Conservation (phyloP, 306 rosid genomes). For the Begonia masoniana region DNA sequence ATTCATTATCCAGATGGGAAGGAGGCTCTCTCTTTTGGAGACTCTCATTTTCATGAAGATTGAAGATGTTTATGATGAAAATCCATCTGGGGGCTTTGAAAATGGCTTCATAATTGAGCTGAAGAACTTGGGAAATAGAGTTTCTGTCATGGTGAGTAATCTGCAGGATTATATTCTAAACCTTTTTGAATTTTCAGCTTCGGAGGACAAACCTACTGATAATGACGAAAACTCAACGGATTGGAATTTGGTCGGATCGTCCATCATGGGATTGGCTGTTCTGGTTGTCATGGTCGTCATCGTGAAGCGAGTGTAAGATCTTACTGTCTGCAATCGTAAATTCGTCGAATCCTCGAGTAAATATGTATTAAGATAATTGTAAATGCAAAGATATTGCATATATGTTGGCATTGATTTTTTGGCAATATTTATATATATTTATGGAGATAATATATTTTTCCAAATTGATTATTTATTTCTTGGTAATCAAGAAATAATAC, state of each 20-base stretch:
- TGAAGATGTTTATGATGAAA: slow-evolving; percentile 13
- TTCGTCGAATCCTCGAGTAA: too few species aligned
- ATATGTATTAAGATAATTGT: too few species aligned
- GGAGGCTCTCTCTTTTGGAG: slow-evolving; percentile 14
- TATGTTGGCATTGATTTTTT: too few species aligned
- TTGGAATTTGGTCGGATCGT: slow-evolving; percentile 17
- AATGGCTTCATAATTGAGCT: slow-evolving; percentile 6
- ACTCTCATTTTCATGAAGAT: slow-evolving; percentile 8
- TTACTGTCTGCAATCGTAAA: too few species aligned
- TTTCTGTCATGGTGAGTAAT: slow-evolving; percentile 27
- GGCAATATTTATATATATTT: too few species aligned
- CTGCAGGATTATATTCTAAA: slow-evolving; percentile 30
- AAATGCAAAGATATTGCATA: too few species aligned
- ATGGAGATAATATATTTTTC: too few species aligned
- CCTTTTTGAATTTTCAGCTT: slow-evolving; percentile 34
- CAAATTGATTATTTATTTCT: too few species aligned
- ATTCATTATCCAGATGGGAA: background rate
- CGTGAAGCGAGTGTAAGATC: slow-evolving; percentile 26
- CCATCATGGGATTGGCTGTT: slow-evolving; percentile 62
- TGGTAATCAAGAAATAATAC: too few species aligned
- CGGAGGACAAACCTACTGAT: slow-evolving; percentile 17
- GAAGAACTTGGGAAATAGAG: slow-evolving; percentile 26
- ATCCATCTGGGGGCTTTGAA: background rate
- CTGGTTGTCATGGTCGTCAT: slow-evolving; percentile 49
- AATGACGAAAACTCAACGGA: slow-evolving; percentile 16